Evolutionary conservation across 768 basidiomycete genomes (phyloP).

Genomic region (Trichaptum fuscoviolaceum): DNA sequence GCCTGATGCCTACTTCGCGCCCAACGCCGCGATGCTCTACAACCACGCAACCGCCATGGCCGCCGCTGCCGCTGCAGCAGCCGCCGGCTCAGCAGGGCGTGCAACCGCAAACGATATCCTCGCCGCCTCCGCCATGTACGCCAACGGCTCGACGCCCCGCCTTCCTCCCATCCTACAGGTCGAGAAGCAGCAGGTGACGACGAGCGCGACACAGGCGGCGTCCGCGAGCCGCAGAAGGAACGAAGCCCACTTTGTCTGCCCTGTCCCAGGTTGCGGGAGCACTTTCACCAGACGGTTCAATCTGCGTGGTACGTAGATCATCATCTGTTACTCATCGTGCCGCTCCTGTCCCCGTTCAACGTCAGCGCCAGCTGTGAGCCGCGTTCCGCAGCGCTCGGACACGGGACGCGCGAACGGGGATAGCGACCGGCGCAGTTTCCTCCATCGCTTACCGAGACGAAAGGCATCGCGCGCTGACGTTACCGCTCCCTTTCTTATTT

Average conservation of each 20-base stretch:
- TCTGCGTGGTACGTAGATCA: conserved; percentile 54
- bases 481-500: conserved; percentile 10
- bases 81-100: conserved; percentile 19
- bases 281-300: conserved; percentile 96
- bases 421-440: background rate
- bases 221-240: conserved; percentile 86
- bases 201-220: conserved; percentile 87
- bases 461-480: conserved; percentile 8
- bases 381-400: background rate
- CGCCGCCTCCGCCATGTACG: conserved; percentile 14
- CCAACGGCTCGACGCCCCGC: conserved; percentile 32
- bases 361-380: background rate
- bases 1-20: conserved; percentile 43
- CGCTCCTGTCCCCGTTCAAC: background rate
- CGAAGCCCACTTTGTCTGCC: conserved; percentile 89
- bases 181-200: conserved; percentile 93
- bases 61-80: conserved; percentile 29
- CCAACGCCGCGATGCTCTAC: conserved; percentile 51
- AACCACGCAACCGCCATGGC: conserved; percentile 39
- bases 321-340: background rate
- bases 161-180: conserved; percentile 86
- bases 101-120: conserved; percentile 13
- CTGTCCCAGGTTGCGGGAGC: conserved; percentile 91
- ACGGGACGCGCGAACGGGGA: background rate
- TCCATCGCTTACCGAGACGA: background rate